Percentiles rank a stretch among this genome's conserved stretches.
phyloP scores from a whole-genome alignment of 768 basidiomycete genomes.

The Podaxis sp. region DNA sequence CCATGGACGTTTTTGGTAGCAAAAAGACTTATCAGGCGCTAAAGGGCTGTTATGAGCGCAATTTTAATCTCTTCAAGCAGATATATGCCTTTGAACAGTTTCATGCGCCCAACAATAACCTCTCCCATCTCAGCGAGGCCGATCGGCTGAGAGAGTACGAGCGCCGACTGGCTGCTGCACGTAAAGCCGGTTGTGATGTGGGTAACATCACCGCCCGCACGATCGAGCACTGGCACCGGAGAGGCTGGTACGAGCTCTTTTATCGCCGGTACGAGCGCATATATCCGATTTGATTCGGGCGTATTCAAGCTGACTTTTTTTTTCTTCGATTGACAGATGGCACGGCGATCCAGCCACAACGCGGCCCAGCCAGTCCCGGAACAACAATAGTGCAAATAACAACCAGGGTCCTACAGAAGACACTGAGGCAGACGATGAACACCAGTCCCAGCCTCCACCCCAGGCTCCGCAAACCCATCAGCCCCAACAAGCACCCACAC shows the following conservation, averaged over 20 bases:
- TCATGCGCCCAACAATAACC: slow-evolving; percentile 29
- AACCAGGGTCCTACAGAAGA: slow-evolving; percentile 32
- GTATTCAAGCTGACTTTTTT: not conserved
- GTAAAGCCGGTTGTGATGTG: slow-evolving; percentile 65
- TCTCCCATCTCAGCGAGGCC: slow-evolving; percentile 50
- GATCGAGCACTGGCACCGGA: slow-evolving; percentile 77
- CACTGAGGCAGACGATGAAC: slow-evolving; percentile 55
- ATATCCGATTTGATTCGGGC: not conserved
- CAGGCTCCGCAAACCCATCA: slow-evolving; percentile 21
- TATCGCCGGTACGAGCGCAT: slow-evolving; percentile 50
- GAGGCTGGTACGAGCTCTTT: slow-evolving; percentile 77
- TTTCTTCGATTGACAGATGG: slow-evolving; percentile 43
- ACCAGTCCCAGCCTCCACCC: slow-evolving; percentile 27
- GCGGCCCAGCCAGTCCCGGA: slow-evolving; percentile 43
- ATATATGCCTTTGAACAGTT: slow-evolving; percentile 71
- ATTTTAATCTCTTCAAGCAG: slow-evolving; percentile 83
- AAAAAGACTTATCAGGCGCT: slow-evolving; percentile 84
- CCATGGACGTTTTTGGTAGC: slow-evolving; percentile 64
- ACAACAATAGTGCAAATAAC: slow-evolving; percentile 27
- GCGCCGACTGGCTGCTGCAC: slow-evolving; percentile 63
- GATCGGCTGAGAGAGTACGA: slow-evolving; percentile 74
- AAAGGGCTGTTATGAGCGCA: slow-evolving; percentile 84
- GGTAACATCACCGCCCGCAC: slow-evolving; percentile 73
- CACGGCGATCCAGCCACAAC: slow-evolving; percentile 64
- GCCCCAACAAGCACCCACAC: slow-evolving; percentile 4